phyloP scores from a whole-genome alignment of 179 eudicot genomes.

The Drosera spatulata region DNA sequence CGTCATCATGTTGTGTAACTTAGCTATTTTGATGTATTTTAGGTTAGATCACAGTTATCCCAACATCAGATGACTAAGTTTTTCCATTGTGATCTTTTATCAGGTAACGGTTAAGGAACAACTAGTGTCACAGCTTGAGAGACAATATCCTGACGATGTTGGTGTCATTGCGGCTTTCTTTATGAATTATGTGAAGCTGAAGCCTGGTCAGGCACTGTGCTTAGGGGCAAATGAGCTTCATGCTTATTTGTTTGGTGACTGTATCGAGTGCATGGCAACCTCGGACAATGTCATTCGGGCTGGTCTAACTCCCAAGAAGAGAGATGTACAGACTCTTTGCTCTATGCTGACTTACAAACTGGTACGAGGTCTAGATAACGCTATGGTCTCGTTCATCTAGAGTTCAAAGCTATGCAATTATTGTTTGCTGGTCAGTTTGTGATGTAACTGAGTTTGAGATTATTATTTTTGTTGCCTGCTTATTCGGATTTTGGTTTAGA shows the following conservation, averaged over 20 bases:
- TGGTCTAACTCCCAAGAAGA: conserved; percentile 77
- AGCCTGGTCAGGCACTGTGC: conserved; percentile 77
- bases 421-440: no score
- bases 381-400: not conserved
- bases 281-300: conserved; percentile 97
- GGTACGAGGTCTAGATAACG: conserved; percentile 19
- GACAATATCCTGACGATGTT: conserved; percentile 65
- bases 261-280: conserved; percentile 93
- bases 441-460: no score
- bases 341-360: conserved; percentile 91
- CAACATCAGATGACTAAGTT: no score
- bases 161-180: conserved; percentile 78
- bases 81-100: not conserved
- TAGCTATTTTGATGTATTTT: no score
- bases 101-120: conserved; percentile 66
- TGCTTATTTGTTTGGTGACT: conserved; percentile 82
- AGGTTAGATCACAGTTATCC: no score
- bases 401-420: no score
- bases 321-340: conserved; percentile 68
- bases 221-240: conserved; percentile 90
- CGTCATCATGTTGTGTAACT: no score
- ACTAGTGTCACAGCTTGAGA: conserved; percentile 56
- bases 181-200: conserved; percentile 65
- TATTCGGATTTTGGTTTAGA: no score
- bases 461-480: no score